Evolutionary conservation across 192 early-diverging fungal genomes (phyloP).

Genomic region (Coemansia sp.): DNA sequence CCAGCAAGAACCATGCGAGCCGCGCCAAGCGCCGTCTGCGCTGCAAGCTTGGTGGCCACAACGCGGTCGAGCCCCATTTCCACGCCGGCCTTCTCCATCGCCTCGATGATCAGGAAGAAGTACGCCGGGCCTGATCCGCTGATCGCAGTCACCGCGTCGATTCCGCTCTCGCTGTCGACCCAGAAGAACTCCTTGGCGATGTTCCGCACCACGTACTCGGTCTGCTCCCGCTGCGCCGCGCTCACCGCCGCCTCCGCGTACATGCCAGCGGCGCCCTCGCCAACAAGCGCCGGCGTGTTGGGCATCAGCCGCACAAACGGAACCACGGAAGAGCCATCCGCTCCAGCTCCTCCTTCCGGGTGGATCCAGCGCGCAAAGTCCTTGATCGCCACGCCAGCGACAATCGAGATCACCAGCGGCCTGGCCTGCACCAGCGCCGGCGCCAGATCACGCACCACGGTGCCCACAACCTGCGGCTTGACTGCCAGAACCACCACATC

Average conservation of each 20-base stretch:
- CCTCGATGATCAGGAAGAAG: slow-evolving; percentile 92
- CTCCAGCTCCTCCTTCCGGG: slow-evolving; percentile 16
- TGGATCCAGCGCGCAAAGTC: slow-evolving; percentile 78
- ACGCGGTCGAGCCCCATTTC: slow-evolving; percentile 72
- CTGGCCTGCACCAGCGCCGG: slow-evolving; percentile 53
- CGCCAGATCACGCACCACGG: slow-evolving; percentile 65
- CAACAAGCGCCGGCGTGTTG: slow-evolving; percentile 90
- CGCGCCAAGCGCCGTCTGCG: slow-evolving; percentile 92
- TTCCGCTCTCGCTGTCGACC: slow-evolving; percentile 72
- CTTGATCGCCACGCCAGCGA: slow-evolving; percentile 77
- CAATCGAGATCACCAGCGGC: slow-evolving; percentile 84
- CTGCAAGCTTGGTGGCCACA: slow-evolving; percentile 75
- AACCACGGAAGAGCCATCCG: slow-evolving; percentile 7
- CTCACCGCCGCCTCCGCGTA: slow-evolving; percentile 68
- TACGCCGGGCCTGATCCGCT: slow-evolving; percentile 95
- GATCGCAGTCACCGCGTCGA: slow-evolving; percentile 89
- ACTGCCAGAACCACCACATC: slow-evolving; percentile 86
- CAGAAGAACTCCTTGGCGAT: slow-evolving; percentile 83
- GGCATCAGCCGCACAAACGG: slow-evolving; percentile 88
- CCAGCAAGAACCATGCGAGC: slow-evolving; percentile 79
- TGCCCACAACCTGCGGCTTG: slow-evolving; percentile 86
- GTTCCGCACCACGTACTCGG: slow-evolving; percentile 69
- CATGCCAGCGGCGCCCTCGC: slow-evolving; percentile 85
- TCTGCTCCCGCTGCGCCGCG: slow-evolving; percentile 61
- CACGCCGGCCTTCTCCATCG: slow-evolving; percentile 78